Conservation (phyloP, 2,329 filamentous ascomycete genomes). For the Phyllosticta citribraziliensis region DNA sequence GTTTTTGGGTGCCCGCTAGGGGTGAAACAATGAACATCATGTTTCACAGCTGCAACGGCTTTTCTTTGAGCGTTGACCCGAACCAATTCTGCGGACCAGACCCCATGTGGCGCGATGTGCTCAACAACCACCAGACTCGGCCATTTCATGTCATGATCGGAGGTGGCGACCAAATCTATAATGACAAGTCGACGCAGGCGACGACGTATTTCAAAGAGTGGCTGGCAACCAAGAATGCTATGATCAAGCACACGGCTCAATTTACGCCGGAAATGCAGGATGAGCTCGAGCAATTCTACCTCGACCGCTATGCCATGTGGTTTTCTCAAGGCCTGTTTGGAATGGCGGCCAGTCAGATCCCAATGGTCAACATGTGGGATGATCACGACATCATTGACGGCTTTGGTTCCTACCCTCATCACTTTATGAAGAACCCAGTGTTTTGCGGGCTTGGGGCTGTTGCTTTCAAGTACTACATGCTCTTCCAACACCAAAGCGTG, state of each 20-base stretch:
- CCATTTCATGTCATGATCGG: slow-evolving; percentile 99
- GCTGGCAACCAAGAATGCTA: slow-evolving; percentile 68
- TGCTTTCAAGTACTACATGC: slow-evolving; percentile 97
- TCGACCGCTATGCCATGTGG: slow-evolving; percentile 85
- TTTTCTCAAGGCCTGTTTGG: slow-evolving; percentile 92
- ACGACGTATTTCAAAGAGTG: slow-evolving; percentile 72
- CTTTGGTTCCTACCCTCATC: slow-evolving; percentile 83
- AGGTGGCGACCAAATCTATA: slow-evolving; percentile 95
- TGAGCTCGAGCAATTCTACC: slow-evolving; percentile 80
- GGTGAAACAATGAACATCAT: slow-evolving; percentile 94
- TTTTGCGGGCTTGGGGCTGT: slow-evolving; percentile 84
- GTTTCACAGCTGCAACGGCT: slow-evolving; percentile 98
- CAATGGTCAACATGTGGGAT: slow-evolving; percentile 97
- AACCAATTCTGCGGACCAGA: slow-evolving; percentile 84
- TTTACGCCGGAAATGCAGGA: slow-evolving; percentile 77
- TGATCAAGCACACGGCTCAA: slow-evolving; percentile 67
- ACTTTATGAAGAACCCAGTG: slow-evolving; percentile 83
- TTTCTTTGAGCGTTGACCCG: slow-evolving; percentile 68
- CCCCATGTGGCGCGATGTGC: slow-evolving; percentile 90
- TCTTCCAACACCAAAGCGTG: slow-evolving; percentile 94
- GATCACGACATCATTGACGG: slow-evolving; percentile 67
- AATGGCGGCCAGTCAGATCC: slow-evolving; percentile 88
- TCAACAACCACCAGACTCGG: slow-evolving; percentile 81
- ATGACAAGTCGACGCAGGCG: slow-evolving; percentile 70
- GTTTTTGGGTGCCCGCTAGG: slow-evolving; percentile 86